Conservation (phyloP, 2,329 filamentous ascomycete genomes). For the Talaromyces sp. region DNA sequence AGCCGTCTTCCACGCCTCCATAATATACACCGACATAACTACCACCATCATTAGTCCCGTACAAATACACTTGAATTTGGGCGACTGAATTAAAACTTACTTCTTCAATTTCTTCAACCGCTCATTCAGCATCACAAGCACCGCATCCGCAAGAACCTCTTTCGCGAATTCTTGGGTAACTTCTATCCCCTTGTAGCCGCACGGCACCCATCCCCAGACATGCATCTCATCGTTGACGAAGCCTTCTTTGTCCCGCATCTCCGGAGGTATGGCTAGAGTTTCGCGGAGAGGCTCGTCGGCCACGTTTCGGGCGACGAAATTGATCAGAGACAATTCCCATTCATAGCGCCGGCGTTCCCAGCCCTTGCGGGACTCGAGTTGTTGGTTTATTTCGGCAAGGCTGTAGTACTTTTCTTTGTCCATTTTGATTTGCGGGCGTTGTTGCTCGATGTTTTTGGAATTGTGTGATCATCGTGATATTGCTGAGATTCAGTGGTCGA, state of each 20-base stretch:
- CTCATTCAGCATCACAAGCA: not conserved
- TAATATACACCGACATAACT: not conserved
- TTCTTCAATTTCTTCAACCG: not conserved
- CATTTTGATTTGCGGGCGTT: not conserved
- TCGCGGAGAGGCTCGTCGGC: not conserved
- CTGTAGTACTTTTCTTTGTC: not conserved
- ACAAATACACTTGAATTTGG: not conserved
- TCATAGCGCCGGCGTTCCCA: not conserved
- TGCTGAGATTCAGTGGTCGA: not conserved
- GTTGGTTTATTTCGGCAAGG: not conserved
- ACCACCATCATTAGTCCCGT: not conserved
- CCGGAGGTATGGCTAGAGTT: not conserved
- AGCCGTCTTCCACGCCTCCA: not conserved
- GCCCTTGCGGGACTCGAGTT: not conserved
- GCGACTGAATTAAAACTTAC: not conserved
- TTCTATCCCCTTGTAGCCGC: not conserved
- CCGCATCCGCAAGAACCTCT: not conserved
- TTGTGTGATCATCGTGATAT: not conserved
- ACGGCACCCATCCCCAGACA: not conserved
- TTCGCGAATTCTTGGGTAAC: not conserved
- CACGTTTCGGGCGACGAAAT: not conserved
- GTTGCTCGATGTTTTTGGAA: not conserved
- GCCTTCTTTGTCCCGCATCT: not conserved
- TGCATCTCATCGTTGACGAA: not conserved
- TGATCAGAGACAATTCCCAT: not conserved